Percentiles rank a stretch among this genome's conserved stretches.
These are phyloP conservation scores for Paracorniculantispora psalliotae DNA, from an alignment of 2,329 filamentous ascomycete genomes.

Conservation along the genomic window DNA sequence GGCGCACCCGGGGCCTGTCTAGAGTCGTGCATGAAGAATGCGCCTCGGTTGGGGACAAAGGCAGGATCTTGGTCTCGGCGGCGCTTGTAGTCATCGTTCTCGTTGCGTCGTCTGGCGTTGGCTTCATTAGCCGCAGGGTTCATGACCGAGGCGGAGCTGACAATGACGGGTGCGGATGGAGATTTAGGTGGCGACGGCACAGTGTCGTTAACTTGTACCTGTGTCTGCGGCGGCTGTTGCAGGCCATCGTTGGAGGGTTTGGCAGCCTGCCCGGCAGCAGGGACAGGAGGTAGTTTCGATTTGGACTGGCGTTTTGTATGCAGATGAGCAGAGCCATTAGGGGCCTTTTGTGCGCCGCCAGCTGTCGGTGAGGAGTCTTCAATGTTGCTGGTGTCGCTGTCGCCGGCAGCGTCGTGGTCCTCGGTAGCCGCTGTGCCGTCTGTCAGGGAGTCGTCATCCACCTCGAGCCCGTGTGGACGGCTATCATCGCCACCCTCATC, in stretches of 20 bases:
- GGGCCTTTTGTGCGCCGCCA: constrained; percentile 35
- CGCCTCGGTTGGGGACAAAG: constrained; percentile 88
- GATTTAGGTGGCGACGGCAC: constrained; percentile 35
- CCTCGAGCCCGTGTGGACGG: constrained; percentile 48
- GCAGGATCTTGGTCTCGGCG: constrained; percentile 84
- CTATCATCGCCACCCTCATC: constrained; percentile 68
- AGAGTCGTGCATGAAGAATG: constrained; percentile 97
- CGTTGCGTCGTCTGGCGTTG: constrained; percentile 65
- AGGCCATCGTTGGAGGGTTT: not conserved
- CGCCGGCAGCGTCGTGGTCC: constrained; percentile 54
- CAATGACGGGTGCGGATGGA: constrained; percentile 46
- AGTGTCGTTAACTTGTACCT: constrained; percentile 13
- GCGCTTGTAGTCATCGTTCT: constrained; percentile 87
- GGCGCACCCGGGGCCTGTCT: constrained; percentile 70
- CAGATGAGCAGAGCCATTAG: constrained; percentile 39
- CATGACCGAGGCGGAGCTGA: constrained; percentile 47
- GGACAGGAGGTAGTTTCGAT: not conserved
- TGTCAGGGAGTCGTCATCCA: constrained; percentile 61
- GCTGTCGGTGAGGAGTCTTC: constrained; percentile 51
- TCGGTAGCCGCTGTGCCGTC: constrained; percentile 60
- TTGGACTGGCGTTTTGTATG: constrained; percentile 24
- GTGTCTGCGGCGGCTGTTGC: not conserved
- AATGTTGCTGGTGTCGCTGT: constrained; percentile 61
- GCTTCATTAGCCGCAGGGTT: constrained; percentile 51
- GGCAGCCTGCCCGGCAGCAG: not conserved